Evolutionary conservation across 2,329 filamentous ascomycete species (phyloP).

Genomic region (Chaetomium strumarium): DNA sequence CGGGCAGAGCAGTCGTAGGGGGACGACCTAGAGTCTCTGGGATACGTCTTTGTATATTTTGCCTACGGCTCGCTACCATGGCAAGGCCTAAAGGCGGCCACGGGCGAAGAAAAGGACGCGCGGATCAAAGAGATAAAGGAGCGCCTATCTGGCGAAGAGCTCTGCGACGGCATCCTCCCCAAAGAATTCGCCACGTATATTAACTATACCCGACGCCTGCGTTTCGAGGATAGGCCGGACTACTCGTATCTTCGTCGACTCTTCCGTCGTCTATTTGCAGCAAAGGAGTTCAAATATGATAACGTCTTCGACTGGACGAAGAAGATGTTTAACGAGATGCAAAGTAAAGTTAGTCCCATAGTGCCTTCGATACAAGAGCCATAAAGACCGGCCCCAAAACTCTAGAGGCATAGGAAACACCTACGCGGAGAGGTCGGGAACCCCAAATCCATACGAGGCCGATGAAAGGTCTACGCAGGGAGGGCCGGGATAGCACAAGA

Average conservation of each 20-base stretch:
- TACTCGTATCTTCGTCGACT: neutral
- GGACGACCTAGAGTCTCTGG: constrained; percentile 6
- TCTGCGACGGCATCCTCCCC: constrained; percentile 3
- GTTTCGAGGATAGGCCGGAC: constrained; percentile 1
- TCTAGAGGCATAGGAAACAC: too few relatives aligned
- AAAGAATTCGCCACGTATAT: neutral
- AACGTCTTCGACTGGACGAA: too few relatives aligned
- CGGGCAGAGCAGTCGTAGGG: constrained; percentile 68
- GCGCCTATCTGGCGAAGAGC: neutral
- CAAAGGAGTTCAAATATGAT: too few relatives aligned
- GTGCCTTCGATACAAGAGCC: too few relatives aligned
- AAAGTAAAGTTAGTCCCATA: too few relatives aligned
- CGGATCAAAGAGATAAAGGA: constrained; percentile 10
- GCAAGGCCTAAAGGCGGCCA: neutral
- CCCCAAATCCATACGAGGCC: too few relatives aligned
- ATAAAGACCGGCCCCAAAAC: too few relatives aligned
- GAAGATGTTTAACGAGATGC: too few relatives aligned
- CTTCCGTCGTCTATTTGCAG: too few relatives aligned
- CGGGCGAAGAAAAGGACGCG: neutral
- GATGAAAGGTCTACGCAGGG: too few relatives aligned
- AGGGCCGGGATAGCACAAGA: too few relatives aligned
- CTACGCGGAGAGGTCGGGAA: too few relatives aligned
- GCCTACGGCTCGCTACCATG: constrained; percentile 2
- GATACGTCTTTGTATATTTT: constrained; percentile 4
- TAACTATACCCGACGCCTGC: neutral